These are phyloP conservation scores for Lipomyces orientalis DNA, from an alignment of 805 yeast genomes.

Conservation along the genomic window DNA sequence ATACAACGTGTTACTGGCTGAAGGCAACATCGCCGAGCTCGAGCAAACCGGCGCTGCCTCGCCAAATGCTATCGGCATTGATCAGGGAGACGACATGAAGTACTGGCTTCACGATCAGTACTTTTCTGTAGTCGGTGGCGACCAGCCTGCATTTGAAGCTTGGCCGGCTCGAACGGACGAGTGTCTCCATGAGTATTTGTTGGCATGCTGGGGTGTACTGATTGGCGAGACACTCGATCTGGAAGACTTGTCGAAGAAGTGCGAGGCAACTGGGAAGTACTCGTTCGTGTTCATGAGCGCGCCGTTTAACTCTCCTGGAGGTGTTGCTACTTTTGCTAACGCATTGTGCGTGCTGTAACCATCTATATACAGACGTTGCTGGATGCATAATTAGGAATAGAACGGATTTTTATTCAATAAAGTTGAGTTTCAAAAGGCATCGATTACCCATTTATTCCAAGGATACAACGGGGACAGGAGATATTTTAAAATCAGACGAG, in stretches of 20 bases:
- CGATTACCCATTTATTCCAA: no score
- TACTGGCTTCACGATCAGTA: constrained; percentile 43
- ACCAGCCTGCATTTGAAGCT: constrained; percentile 42
- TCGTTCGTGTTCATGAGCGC: constrained; percentile 46
- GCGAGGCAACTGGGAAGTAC: constrained; percentile 41
- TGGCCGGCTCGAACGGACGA: constrained; percentile 36
- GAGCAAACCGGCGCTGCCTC: constrained; percentile 22
- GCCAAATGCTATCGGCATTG: constrained; percentile 40
- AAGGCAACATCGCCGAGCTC: constrained; percentile 19
- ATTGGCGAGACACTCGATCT: constrained; percentile 48
- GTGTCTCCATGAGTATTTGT: constrained; percentile 37
- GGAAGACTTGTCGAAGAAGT: constrained; percentile 42
- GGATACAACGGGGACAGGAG: no score
- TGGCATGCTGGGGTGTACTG: constrained; percentile 48
- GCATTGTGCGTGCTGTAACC: constrained; percentile 51
- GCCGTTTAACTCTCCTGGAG: constrained; percentile 47
- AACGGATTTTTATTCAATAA: not conserved
- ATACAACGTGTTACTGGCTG: constrained; percentile 38
- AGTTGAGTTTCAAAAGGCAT: no score
- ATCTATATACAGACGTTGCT: not conserved
- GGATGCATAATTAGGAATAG: not conserved
- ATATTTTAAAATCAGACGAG: no score
- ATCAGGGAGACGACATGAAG: constrained; percentile 41
- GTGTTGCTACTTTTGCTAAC: constrained; percentile 50
- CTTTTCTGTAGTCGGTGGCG: constrained; percentile 45